These are phyloP conservation scores for Brassica nigra DNA, from an alignment of 345 rosid genomes.

Conservation along the genomic window DNA sequence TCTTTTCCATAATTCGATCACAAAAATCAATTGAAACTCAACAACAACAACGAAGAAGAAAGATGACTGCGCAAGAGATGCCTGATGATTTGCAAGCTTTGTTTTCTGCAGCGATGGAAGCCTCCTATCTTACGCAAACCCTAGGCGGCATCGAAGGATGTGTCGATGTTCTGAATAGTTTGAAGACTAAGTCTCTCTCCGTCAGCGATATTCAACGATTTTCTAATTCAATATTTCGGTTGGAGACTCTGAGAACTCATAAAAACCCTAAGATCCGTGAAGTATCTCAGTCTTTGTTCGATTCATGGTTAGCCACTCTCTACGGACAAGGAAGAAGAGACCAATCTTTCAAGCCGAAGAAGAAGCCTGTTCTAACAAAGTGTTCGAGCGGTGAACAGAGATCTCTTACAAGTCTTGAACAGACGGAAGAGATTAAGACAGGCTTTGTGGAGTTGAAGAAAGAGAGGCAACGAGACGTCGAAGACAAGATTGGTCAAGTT, in stretches of 20 bases:
- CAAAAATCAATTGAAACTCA: too few species aligned
- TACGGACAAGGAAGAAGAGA: background rate
- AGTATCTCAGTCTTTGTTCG: slow-evolving; percentile 6
- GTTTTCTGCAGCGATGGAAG: background rate
- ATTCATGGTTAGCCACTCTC: background rate
- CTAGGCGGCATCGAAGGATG: slow-evolving; percentile 13
- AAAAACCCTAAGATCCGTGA: slow-evolving; percentile 21
- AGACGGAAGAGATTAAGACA: too few species aligned
- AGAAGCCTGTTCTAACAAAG: too few species aligned
- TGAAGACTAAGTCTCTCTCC: slow-evolving; percentile 4
- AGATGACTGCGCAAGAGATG: background rate
- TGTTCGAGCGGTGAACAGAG: too few species aligned
- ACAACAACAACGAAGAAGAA: background rate
- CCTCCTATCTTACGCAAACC: background rate
- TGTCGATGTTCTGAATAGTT: background rate
- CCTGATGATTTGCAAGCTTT: background rate
- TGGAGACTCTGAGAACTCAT: slow-evolving; percentile 19
- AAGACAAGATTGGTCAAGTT: too few species aligned
- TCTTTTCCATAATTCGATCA: background rate
- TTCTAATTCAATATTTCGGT: background rate
- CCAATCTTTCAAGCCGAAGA: background rate
- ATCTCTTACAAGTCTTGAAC: too few species aligned
- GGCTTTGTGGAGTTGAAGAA: too few species aligned
- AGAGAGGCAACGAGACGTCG: too few species aligned
- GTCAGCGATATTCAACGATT: background rate